Evolutionary conservation across 1,139 yeast genomes (phyloP).

Genomic region (Magnusiomyces fungicola): DNA sequence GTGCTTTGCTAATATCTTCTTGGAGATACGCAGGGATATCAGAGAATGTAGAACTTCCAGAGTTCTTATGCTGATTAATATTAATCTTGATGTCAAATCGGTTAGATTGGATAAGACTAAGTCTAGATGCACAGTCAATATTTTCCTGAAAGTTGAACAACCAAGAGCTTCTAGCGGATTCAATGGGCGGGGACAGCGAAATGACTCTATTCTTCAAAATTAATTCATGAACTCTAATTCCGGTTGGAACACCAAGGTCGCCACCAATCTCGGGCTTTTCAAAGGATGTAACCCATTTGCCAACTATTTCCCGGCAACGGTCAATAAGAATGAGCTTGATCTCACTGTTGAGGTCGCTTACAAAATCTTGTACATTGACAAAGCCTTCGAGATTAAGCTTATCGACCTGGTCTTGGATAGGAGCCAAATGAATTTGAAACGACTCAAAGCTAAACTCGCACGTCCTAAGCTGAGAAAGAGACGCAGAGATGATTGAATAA

Average conservation of each 20-base stretch:
- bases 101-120: slow-evolving; percentile 18
- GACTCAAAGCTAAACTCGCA: slow-evolving; percentile 24
- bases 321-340: slow-evolving; percentile 34
- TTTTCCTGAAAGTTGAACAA: slow-evolving; percentile 29
- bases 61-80: slow-evolving; percentile 5
- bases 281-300: slow-evolving; percentile 26
- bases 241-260: slow-evolving; percentile 15
- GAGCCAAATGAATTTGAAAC: slow-evolving; percentile 26
- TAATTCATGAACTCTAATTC: slow-evolving; percentile 34
- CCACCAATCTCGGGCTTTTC: slow-evolving; percentile 16
- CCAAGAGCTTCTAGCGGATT: slow-evolving; percentile 31
- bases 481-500: slow-evolving; percentile 20
- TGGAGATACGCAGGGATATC: slow-evolving; percentile 18
- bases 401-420: slow-evolving; percentile 40
- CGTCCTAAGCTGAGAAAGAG: slow-evolving; percentile 30
- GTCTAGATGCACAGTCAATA: slow-evolving; percentile 17
- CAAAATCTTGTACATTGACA: slow-evolving; percentile 36
- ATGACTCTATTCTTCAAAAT: slow-evolving; percentile 41
- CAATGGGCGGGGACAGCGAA: slow-evolving; percentile 38
- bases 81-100: slow-evolving; percentile 29
- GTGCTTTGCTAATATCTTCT: slow-evolving; percentile 16
- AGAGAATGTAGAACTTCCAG: slow-evolving; percentile 13
- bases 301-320: slow-evolving; percentile 28
- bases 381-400: slow-evolving; percentile 40
- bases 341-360: slow-evolving; percentile 37